Conservation (phyloP, 371 early-diverging fungal genomes). For the Actinomortierella ambigua region DNA sequence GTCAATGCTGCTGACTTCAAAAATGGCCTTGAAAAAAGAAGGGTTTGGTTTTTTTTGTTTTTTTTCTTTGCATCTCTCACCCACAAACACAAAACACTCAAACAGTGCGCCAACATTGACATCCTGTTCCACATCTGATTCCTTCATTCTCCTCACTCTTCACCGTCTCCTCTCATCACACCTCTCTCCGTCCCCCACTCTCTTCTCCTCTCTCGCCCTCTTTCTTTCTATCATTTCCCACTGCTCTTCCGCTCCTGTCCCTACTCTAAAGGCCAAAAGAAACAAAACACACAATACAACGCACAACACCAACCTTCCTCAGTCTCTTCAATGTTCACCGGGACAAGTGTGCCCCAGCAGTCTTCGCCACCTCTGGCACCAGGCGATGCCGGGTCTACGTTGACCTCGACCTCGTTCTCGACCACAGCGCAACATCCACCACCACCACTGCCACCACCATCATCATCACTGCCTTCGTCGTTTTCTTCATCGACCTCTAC, state of each 20-base stretch:
- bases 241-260: background rate
- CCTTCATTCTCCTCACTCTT: too few species aligned
- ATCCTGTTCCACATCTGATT: too few species aligned
- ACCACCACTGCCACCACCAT: slow-evolving; percentile 20
- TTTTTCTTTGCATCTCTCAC: too few species aligned
- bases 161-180: too few species aligned
- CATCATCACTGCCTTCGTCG: background rate
- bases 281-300: background rate
- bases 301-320: background rate
- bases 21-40: too few species aligned
- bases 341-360: slow-evolving; percentile 11
- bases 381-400: slow-evolving; percentile 5
- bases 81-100: too few species aligned
- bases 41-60: too few species aligned
- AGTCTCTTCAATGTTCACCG: background rate
- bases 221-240: slow-evolving; percentile 4
- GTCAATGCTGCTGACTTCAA: too few species aligned
- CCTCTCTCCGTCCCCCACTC: background rate
- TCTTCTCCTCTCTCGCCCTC: background rate
- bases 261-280: too few species aligned
- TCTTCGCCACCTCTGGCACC: slow-evolving; percentile 28
- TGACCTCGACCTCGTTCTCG: slow-evolving; percentile 4
- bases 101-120: too few species aligned
- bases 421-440: slow-evolving; percentile 12
- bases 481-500: background rate